A percentile compares a stretch with the other conserved stretches of the same genome.
These are phyloP conservation scores for Ophidiomyces ophidiicola DNA, from an alignment of 2,329 filamentous ascomycete genomes.

Conservation along the genomic window DNA sequence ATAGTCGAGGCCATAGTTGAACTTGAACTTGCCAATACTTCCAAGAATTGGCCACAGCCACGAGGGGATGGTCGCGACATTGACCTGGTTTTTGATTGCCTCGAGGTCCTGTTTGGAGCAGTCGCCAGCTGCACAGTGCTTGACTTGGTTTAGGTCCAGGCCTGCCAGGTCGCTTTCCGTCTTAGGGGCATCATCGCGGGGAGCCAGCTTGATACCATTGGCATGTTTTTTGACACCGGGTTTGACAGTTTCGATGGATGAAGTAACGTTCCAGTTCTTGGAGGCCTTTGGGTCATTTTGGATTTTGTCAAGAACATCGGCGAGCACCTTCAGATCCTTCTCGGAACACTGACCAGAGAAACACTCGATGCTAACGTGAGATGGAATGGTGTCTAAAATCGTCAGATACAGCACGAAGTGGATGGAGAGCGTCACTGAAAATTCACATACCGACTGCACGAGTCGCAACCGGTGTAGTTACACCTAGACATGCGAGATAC, in stretches of 20 bases:
- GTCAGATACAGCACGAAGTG: too few species aligned
- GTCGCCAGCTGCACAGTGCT: conserved; percentile 4
- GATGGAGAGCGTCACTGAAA: too few species aligned
- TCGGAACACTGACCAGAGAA: conserved; percentile 9
- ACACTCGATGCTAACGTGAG: conserved; percentile 10
- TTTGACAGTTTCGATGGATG: conserved; percentile 1
- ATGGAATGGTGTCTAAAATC: conserved; percentile 1
- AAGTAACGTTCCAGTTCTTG: conserved; percentile 7
- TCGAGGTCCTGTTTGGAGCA: conserved; percentile 8
- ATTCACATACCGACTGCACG: too few species aligned
- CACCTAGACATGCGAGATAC: too few species aligned
- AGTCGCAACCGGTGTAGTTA: too few species aligned
- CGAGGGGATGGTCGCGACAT: conserved; percentile 3
- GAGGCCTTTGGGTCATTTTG: conserved; percentile 4
- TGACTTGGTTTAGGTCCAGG: background rate
- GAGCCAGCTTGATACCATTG: conserved; percentile 1
- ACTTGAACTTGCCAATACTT: conserved; percentile 10
- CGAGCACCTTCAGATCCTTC: conserved; percentile 2
- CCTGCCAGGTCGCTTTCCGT: conserved; percentile 1
- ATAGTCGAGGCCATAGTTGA: conserved; percentile 12
- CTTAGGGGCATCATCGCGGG: conserved; percentile 2
- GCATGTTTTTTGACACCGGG: background rate
- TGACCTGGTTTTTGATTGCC: conserved; percentile 5
- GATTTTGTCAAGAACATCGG: conserved; percentile 5
- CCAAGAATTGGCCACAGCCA: conserved; percentile 11